Evolutionary conservation across 139 green algal genomes (phyloP).

Genomic region (Coccomyxa sp.): DNA sequence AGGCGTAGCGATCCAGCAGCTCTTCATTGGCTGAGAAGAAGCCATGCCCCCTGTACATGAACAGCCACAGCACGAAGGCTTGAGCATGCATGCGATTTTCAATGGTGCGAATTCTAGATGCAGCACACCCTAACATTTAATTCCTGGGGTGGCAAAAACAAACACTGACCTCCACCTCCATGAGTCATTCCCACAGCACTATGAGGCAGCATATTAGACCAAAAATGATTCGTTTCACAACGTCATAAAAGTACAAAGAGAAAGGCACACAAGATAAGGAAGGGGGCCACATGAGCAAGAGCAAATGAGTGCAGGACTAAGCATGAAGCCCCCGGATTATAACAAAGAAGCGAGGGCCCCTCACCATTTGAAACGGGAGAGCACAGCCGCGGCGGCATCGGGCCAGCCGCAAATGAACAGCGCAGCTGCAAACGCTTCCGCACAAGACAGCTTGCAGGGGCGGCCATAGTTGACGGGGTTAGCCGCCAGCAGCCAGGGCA

Average conservation of each 20-base stretch:
- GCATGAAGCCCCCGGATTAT: too few species aligned
- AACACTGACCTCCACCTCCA: too few species aligned
- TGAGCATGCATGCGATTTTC: too few species aligned
- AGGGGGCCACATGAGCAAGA: too few species aligned
- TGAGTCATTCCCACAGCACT: background rate
- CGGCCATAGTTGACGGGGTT: constrained; percentile 97
- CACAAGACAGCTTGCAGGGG: constrained; percentile 91
- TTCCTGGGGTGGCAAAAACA: too few species aligned
- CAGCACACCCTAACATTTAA: too few species aligned
- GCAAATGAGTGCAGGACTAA: too few species aligned
- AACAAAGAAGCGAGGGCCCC: background rate
- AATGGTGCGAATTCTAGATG: too few species aligned
- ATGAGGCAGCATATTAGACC: background rate
- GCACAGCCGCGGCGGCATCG: constrained; percentile 49
- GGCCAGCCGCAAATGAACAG: constrained; percentile 79
- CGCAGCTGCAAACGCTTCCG: constrained; percentile 84
- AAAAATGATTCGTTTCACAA: too few species aligned
- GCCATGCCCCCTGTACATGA: constrained; percentile 70
- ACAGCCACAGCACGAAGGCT: too few species aligned
- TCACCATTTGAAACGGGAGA: constrained; percentile 85
- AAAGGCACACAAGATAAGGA: too few species aligned
- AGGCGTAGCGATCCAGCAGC: constrained; percentile 79
- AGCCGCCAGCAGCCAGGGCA: constrained; percentile 94
- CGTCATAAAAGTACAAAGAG: too few species aligned
- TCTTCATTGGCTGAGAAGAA: constrained; percentile 88